Base-by-base conservation (phyloP, 106 monocot genomes). In the Vanilla planifolia region DNA sequence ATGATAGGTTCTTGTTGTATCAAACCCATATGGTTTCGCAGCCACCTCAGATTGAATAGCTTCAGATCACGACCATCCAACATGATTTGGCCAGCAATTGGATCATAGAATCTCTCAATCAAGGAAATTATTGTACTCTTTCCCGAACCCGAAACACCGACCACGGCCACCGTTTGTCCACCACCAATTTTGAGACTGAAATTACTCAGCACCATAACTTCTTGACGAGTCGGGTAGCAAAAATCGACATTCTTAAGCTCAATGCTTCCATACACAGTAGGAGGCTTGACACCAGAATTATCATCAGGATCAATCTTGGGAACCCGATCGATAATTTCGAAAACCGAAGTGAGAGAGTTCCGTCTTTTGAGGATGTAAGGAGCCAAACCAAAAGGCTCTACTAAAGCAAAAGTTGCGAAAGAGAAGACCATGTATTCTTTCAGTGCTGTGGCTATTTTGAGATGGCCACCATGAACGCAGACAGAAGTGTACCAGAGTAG, bases 321-420 rank as follows among this genome's bases (percentile, higher is more conserved):
- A 21, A 75, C 73, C 40, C 98, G 92, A 40, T 99, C 98, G 9
- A 99, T 85, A 26, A 99, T 99, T 77, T 99, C 92, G 62, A 99
- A 99, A 35, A 99, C 85, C 44, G 98, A 92, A 24, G 44, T 69
- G 29, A 99, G 82, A 1, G 92, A 85, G 32, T 88, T 85, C 15
- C 92, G 65, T 30, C 88, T 63, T 65, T 99, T 99, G 4, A 92
- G 79, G 25, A 99, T 99, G 50, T 92, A 92, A 20, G 98, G 98
- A 30, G 98, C 98, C 28, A 99, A 80, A 17, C 98, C 98, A 61
- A 99, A 99, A 32, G 98, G 98, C 79, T 99, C 98, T 32, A 99
- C 98, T 23, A 99, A 60, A 14, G 92, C 98, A 72, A 99, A 99
- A 11, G 98, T 85, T 43, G 98, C 92, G 55, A 92, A 99, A 32